Conservation (phyloP, 2,329 filamentous ascomycete species). For the Aschersonia sp. region DNA sequence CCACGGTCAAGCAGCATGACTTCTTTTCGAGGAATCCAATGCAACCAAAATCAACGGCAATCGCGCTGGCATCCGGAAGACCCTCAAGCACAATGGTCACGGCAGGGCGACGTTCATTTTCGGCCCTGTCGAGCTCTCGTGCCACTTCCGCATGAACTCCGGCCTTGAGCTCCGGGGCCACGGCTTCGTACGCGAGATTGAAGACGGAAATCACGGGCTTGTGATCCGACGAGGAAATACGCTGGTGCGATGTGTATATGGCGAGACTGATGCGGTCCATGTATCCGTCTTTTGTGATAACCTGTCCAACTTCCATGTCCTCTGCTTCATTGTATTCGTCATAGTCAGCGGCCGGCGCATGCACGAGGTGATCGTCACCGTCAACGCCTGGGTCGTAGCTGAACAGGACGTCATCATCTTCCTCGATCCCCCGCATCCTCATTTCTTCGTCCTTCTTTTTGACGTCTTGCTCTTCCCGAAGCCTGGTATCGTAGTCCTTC, state of each 20-base stretch:
- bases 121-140: slow-evolving; percentile 72
- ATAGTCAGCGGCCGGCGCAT: slow-evolving; percentile 34
- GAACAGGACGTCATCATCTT: slow-evolving; percentile 76
- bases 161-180: slow-evolving; percentile 72
- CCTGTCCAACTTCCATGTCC: slow-evolving; percentile 22
- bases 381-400: slow-evolving; percentile 82
- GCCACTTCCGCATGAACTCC: slow-evolving; percentile 78
- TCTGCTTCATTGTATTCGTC: slow-evolving; percentile 41
- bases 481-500: slow-evolving; percentile 46
- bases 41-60: slow-evolving; percentile 63
- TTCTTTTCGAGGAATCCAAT: slow-evolving; percentile 55
- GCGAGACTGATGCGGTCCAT: slow-evolving; percentile 40
- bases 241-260: slow-evolving; percentile 76
- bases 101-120: slow-evolving; percentile 77
- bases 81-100: slow-evolving; percentile 71
- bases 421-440: slow-evolving; percentile 62
- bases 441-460: slow-evolving; percentile 71
- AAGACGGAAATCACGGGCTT: slow-evolving; percentile 83
- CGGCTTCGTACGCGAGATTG: slow-evolving; percentile 70
- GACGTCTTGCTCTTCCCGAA: slow-evolving; percentile 50
- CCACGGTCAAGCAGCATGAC: slow-evolving; percentile 61
- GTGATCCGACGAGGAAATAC: slow-evolving; percentile 85
- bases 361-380: slow-evolving; percentile 24
- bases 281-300: slow-evolving; percentile 43
- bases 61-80: slow-evolving; percentile 26